phyloP scores from a whole-genome alignment of 2,329 filamentous ascomycete genomes.

The Cordyceps cicadae region DNA sequence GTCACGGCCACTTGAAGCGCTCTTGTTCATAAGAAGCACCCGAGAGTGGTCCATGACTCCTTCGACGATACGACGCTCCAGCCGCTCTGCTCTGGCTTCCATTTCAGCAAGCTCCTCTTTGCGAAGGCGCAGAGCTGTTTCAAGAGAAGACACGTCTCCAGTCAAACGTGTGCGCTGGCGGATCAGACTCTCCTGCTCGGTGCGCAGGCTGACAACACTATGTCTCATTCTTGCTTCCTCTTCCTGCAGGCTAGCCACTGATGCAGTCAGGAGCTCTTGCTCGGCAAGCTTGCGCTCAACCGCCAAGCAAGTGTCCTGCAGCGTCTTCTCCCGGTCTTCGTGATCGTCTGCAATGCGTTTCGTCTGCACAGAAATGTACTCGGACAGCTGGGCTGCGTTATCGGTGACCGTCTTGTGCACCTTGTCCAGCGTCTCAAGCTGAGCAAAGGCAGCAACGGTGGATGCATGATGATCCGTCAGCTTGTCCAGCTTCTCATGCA shows the following conservation, averaged over 20 bases:
- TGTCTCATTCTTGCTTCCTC: conserved; percentile 47
- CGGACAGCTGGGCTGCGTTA: conserved; percentile 75
- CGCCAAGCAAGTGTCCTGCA: conserved; percentile 71
- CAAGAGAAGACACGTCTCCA: conserved; percentile 81
- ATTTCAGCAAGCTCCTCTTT: conserved; percentile 87
- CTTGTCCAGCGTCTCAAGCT: conserved; percentile 75
- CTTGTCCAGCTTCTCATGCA: conserved; percentile 21
- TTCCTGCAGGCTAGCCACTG: conserved; percentile 40
- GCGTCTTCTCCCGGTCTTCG: conserved; percentile 68
- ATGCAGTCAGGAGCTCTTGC: conserved; percentile 52
- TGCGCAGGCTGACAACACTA: conserved; percentile 49
- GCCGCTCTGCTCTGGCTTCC: conserved; percentile 77
- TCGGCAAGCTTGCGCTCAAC: conserved; percentile 67
- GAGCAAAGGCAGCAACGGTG: conserved; percentile 60
- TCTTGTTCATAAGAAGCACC: conserved; percentile 71
- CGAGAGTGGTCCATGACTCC: conserved; percentile 95
- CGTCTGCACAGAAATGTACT: conserved; percentile 71
- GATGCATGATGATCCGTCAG: conserved; percentile 44
- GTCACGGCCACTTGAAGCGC: conserved; percentile 41
- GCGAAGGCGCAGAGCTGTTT: conserved; percentile 81
- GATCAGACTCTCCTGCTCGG: conserved; percentile 66
- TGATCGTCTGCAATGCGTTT: conserved; percentile 68
- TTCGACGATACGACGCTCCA: conserved; percentile 89
- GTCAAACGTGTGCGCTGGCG: conserved; percentile 72
- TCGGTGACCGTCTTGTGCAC: conserved; percentile 81